Percentiles rank a stretch among this genome's conserved stretches.
phyloP scores from a whole-genome alignment of 2,329 filamentous ascomycete species.

The Claviceps cyperi region DNA sequence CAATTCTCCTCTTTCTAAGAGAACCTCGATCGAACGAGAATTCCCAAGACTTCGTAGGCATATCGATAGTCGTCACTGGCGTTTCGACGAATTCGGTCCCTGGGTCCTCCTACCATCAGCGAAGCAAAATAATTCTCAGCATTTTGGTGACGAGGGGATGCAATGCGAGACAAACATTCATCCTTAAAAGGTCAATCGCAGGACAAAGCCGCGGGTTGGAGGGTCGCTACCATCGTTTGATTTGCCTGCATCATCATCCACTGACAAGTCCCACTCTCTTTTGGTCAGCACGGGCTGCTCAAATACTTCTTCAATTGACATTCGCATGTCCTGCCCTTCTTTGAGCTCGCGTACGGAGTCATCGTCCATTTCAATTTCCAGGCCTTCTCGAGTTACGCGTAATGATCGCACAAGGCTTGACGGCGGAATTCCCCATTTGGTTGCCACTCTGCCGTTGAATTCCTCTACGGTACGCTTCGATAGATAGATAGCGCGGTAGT shows the following conservation, averaged over 20 bases:
- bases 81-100: neutral
- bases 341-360: constrained; percentile 70
- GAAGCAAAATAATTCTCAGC: neutral
- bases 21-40: neutral
- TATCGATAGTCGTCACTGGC: neutral
- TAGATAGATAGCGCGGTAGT: constrained; percentile 77
- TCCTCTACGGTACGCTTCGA: constrained; percentile 61
- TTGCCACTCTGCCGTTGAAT: constrained; percentile 55
- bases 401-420: constrained; percentile 56
- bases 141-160: neutral
- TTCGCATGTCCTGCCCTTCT: constrained; percentile 84
- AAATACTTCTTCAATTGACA: constrained; percentile 44
- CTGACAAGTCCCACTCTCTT: constrained; percentile 47
- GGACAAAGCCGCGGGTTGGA: constrained; percentile 5
- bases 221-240: constrained; percentile 8
- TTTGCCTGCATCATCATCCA: constrained; percentile 30
- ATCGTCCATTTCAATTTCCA: constrained; percentile 81
- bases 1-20: too few species aligned
- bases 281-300: constrained; percentile 25
- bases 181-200: constrained; percentile 10
- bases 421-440: constrained; percentile 70
- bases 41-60: neutral
- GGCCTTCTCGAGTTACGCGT: constrained; percentile 55
- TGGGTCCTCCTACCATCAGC: neutral
- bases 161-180: neutral